phyloP scores from a whole-genome alignment of 768 basidiomycete genomes.

The Phylloporus sp. region DNA sequence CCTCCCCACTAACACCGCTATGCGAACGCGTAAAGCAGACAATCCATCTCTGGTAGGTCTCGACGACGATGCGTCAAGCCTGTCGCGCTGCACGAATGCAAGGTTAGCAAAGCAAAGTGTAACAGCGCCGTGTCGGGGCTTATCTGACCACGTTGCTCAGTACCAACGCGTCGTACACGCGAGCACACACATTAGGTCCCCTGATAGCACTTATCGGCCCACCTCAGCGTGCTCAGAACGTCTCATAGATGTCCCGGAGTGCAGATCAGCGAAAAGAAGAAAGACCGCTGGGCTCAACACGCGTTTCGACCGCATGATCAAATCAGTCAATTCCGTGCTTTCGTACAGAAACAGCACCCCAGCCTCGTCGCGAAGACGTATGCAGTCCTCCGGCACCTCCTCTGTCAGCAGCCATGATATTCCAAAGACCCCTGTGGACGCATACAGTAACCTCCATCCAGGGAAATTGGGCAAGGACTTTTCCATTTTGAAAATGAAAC shows the following conservation, averaged over 20 bases:
- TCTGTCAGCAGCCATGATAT: conserved; percentile 39
- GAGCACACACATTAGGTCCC: conserved; percentile 15
- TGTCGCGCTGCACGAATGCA: conserved; percentile 7
- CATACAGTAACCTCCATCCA: conserved; percentile 32
- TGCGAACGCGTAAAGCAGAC: neutral
- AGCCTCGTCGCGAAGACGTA: conserved; percentile 26
- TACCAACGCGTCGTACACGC: neutral
- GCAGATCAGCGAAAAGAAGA: conserved; percentile 40
- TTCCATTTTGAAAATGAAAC: conserved; percentile 40
- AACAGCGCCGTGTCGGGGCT: neutral
- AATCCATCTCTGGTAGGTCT: neutral
- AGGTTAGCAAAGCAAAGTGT: conserved; percentile 17
- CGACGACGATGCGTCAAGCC: conserved; percentile 12
- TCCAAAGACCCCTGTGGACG: conserved; percentile 40
- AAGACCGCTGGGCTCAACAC: conserved; percentile 49
- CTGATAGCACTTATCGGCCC: neutral
- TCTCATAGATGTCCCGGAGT: conserved; percentile 7
- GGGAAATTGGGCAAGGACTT: conserved; percentile 38
- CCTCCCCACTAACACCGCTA: neutral
- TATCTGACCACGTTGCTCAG: neutral
- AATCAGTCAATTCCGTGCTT: conserved; percentile 45
- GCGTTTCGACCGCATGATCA: conserved; percentile 64
- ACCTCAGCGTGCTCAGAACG: neutral
- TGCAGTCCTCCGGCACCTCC: conserved; percentile 40
- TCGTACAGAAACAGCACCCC: conserved; percentile 19